phyloP scores from a whole-genome alignment of 345 rosid genomes.

The Kandelia obovata region DNA sequence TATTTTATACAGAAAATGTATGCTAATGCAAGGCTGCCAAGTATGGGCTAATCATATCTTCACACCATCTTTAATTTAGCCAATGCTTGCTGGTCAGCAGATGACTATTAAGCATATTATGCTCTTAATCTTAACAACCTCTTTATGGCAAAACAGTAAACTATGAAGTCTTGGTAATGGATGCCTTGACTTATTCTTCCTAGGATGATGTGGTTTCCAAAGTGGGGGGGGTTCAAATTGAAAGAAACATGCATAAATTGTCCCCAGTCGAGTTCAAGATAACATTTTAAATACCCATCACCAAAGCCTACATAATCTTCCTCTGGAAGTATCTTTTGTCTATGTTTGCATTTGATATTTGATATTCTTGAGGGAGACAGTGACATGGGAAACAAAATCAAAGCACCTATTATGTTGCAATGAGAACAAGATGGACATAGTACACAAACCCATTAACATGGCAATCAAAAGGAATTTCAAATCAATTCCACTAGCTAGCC shows the following conservation, averaged over 20 bases:
- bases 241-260: neutral
- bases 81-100: too few relatives aligned
- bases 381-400: neutral
- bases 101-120: neutral
- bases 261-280: neutral
- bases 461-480: neutral
- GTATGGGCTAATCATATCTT: neutral
- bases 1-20: neutral
- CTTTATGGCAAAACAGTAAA: neutral
- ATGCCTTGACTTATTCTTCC: neutral
- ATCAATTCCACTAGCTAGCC: neutral
- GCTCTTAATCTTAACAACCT: neutral
- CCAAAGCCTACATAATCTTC: neutral
- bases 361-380: neutral
- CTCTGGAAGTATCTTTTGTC: neutral
- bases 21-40: neutral
- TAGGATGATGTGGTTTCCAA: neutral
- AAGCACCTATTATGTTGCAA: neutral
- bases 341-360: too few relatives aligned
- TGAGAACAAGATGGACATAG: conserved; percentile 6
- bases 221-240: conserved; percentile 18
- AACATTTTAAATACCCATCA: neutral
- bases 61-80: neutral
- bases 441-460: neutral
- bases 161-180: neutral